phyloP scores from a whole-genome alignment of 1,139 yeast species.

The Waltiozyma sp. region DNA sequence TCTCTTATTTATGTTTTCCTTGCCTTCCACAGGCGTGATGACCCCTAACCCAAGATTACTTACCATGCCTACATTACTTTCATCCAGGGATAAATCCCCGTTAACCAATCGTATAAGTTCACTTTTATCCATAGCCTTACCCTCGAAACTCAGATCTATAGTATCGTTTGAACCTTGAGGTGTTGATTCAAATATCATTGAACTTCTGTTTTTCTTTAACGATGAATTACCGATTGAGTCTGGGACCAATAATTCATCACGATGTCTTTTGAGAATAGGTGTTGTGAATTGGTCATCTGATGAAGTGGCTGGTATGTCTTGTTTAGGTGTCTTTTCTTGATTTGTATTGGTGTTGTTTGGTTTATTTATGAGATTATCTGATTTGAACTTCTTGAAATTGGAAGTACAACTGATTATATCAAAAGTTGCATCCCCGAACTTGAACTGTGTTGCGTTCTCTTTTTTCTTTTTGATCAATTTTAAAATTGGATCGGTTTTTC shows the following conservation, averaged over 20 bases:
- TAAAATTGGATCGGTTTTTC: slow-evolving; percentile 9
- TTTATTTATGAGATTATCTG: background rate
- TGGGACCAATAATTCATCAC: slow-evolving; percentile 16
- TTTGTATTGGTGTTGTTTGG: background rate
- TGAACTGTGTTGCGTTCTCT: slow-evolving; percentile 6
- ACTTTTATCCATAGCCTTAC: slow-evolving; percentile 30
- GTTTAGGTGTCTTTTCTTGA: slow-evolving; percentile 5
- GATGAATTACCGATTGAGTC: slow-evolving; percentile 8
- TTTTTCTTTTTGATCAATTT: slow-evolving; percentile 5
- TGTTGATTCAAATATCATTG: slow-evolving; percentile 11
- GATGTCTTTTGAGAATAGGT: slow-evolving; percentile 16
- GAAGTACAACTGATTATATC: slow-evolving; percentile 1
- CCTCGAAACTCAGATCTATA: slow-evolving; percentile 30
- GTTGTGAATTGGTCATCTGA: slow-evolving; percentile 5
- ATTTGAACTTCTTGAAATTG: slow-evolving; percentile 1
- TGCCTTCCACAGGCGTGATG: background rate
- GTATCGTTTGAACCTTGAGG: slow-evolving; percentile 4
- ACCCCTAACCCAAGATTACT: background rate
- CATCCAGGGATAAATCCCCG: slow-evolving; percentile 4
- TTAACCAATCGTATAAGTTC: slow-evolving; percentile 29
- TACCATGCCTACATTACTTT: slow-evolving; percentile 1
- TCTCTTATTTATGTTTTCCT: background rate
- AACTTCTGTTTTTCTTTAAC: slow-evolving; percentile 17
- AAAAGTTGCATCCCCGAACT: slow-evolving; percentile 7
- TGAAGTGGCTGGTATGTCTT: slow-evolving; percentile 10